Base-by-base conservation (phyloP, 1,139 yeast genomes). In the Hanseniaspora uvarum region DNA sequence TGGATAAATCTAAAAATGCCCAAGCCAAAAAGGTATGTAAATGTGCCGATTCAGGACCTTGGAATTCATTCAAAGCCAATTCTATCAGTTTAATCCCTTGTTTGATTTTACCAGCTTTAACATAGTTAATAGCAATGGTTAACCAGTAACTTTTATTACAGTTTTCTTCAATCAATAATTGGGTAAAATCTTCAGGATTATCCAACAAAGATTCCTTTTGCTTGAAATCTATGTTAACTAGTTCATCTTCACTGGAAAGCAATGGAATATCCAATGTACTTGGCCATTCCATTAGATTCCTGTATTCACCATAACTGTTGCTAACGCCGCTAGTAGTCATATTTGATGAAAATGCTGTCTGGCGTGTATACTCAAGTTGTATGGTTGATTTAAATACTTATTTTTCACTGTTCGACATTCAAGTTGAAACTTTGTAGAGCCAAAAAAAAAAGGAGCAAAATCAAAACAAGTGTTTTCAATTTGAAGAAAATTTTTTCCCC, bases 101-200 rank as follows among this genome's bases (percentile, higher is more conserved):
- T 7, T 72, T 73, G 11, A 78, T 63, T 61, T 77, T 77, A 6
- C 77, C 78, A 53, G 75, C 76, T 54, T 79, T 75, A 37, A 85
- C 82, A 67, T 89, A 92, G 0, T 94, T 95, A 54, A 81, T 68
- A 0, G 95, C 92, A 56, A 88, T 80, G 16, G 84, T 76, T 23
- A 86, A 69, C 98, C 98, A 92, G 69, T 80, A 86, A 63, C 82
- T 81, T 53, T 78, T 74, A 34, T 79, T 81, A 58, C 94, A 83
- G 56, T 77, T 78, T 68, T 88, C 96, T 58, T 85, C 86, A 58
- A 83, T 83, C 59, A 92, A 72, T 59, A 92, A 76, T 39, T 79
- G 77, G 60, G 85, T 81, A 60, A 92, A 74, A 63, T 92, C 97
- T 53, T 80, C 76, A 5, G 95, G 85, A 65, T 88, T 95, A 23